Evolutionary conservation across 2,329 filamentous ascomycete species (phyloP).

Genomic region (Colletotrichum neosansevieriae): DNA sequence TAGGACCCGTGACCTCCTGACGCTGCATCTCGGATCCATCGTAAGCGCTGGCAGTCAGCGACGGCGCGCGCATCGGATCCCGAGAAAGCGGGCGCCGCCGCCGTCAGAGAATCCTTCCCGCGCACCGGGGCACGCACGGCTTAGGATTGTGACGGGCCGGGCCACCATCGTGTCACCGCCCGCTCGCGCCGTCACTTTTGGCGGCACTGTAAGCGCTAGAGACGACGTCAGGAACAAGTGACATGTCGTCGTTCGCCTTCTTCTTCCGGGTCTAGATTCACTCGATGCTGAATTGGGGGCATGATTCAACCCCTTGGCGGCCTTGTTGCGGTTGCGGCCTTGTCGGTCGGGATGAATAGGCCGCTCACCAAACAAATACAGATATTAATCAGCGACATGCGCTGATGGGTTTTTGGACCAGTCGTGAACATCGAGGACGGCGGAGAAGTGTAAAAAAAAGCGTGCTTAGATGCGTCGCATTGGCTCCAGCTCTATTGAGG

Average conservation of each 20-base stretch:
- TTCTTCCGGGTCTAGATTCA: too few species aligned
- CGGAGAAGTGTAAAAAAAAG: too few species aligned
- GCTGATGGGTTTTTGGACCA: too few species aligned
- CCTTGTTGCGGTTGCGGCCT: too few species aligned
- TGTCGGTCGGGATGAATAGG: too few species aligned
- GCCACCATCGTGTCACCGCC: not conserved
- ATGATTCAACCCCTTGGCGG: too few species aligned
- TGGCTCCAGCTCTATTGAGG: too few species aligned
- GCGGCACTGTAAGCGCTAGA: conserved; percentile 28
- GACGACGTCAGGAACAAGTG: conserved; percentile 3
- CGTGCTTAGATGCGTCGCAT: too few species aligned
- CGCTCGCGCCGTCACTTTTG: not conserved
- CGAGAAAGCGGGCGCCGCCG: not conserved
- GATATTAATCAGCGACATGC: too few species aligned
- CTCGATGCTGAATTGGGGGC: too few species aligned
- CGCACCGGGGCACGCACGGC: not conserved
- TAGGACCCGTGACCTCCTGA: not conserved
- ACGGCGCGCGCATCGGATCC: not conserved
- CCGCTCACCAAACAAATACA: too few species aligned
- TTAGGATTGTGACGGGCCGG: not conserved
- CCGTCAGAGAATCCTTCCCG: conserved; percentile 8
- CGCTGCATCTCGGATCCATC: not conserved
- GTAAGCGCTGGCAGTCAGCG: not conserved
- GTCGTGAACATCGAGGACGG: too few species aligned
- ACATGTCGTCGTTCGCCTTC: not conserved